Evolutionary conservation across 2,329 filamentous ascomycete genomes (phyloP).

Genomic region (Fusarium paranaense): DNA sequence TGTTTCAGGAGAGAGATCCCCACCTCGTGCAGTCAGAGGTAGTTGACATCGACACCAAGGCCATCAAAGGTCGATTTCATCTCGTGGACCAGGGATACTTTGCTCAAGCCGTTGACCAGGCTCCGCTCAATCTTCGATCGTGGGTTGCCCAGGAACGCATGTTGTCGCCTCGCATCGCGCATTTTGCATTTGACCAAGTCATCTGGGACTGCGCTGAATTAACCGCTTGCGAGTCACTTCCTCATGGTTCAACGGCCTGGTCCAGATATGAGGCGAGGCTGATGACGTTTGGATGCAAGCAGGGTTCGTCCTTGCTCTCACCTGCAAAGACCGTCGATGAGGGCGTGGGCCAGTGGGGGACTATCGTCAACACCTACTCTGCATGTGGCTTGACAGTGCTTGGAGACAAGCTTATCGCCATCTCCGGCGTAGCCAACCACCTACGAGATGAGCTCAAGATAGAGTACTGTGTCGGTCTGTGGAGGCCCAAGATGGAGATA

Average conservation of each 20-base stretch:
- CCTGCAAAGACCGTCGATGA: neutral
- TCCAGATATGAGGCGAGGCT: too few relatives aligned
- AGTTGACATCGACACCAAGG: neutral
- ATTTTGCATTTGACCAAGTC: conserved; percentile 20
- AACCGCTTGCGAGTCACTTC: neutral
- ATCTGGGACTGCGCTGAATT: conserved; percentile 25
- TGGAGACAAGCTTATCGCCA: conserved; percentile 19
- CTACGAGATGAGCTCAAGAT: conserved; percentile 1
- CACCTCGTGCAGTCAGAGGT: neutral
- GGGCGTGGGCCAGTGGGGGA: conserved; percentile 14
- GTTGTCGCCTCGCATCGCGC: conserved; percentile 19
- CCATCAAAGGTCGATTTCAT: neutral
- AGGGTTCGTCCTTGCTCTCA: neutral
- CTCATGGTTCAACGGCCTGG: neutral
- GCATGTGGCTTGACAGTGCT: conserved; percentile 8
- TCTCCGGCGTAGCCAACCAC: conserved; percentile 15
- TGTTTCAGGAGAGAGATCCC: conserved; percentile 2
- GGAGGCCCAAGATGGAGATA: conserved; percentile 16
- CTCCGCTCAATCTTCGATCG: conserved; percentile 4
- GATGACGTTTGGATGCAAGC: conserved; percentile 8
- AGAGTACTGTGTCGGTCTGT: conserved; percentile 23
- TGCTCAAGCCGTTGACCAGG: conserved; percentile 7
- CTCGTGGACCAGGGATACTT: conserved; percentile 11
- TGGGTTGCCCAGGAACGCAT: conserved; percentile 29
- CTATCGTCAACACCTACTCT: conserved; percentile 20